These are phyloP conservation scores for Apophysomyces trapeziformis DNA, from an alignment of 371 early-diverging fungal genomes.

Conservation along the genomic window DNA sequence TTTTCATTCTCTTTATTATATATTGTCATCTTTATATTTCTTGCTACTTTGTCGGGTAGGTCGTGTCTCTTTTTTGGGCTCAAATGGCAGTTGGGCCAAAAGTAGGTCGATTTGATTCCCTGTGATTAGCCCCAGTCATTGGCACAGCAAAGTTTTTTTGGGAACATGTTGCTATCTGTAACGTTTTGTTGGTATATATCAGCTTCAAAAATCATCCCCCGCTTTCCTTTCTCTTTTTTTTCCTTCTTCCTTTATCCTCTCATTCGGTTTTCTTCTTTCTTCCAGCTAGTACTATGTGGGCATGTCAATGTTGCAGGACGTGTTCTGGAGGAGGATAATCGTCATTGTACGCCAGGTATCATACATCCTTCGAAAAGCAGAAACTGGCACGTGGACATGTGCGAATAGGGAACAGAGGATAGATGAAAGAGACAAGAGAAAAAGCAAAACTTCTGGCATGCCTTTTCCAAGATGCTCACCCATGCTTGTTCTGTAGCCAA, in stretches of 20 bases:
- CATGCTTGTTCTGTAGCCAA: constrained; percentile 58
- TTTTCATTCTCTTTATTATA: neutral
- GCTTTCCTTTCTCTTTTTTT: neutral
- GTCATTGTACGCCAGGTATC: constrained; percentile 10
- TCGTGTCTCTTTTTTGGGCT: neutral
- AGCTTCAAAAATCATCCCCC: neutral
- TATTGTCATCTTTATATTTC: too few relatives aligned
- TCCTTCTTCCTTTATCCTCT: constrained; percentile 1
- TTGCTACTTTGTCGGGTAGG: neutral
- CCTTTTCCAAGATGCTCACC: neutral
- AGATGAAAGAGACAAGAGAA: constrained; percentile 4
- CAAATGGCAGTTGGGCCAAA: neutral
- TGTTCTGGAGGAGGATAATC: constrained; percentile 13
- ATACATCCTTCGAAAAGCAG: neutral
- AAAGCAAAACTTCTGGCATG: neutral
- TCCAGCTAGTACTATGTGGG: constrained; percentile 8
- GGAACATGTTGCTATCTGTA: neutral
- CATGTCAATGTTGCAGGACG: constrained; percentile 12
- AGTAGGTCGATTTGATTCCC: neutral
- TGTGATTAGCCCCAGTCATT: neutral
- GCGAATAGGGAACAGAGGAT: neutral
- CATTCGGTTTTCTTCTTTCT: constrained; percentile 10
- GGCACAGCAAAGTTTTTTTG: neutral
- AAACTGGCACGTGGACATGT: constrained; percentile 10
- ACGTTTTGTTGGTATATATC: neutral